A percentile compares a stretch with the other conserved stretches of the same genome.
Evolutionary conservation across 1,139 yeast genomes (phyloP).

Genomic region (Lodderomyces orthopsilosis): DNA sequence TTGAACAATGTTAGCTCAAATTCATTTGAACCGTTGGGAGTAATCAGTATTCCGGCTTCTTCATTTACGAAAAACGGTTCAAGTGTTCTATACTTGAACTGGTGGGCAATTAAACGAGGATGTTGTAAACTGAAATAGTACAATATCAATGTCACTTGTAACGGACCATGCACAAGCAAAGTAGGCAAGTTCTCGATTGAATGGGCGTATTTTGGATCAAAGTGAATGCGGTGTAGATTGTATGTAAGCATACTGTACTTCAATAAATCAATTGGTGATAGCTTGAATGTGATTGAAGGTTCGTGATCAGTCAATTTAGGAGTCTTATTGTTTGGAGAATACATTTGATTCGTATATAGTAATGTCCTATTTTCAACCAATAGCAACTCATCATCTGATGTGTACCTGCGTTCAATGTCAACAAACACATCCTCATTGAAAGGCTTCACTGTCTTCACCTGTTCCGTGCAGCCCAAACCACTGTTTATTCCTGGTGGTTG

Average conservation of each 20-base stretch:
- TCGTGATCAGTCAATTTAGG: not conserved
- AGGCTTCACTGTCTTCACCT: constrained; percentile 31
- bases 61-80: constrained; percentile 32
- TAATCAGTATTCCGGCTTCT: constrained; percentile 9
- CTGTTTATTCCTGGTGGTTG: constrained; percentile 8
- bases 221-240: constrained; percentile 83
- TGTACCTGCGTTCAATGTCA: constrained; percentile 39
- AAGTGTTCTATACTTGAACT: constrained; percentile 48
- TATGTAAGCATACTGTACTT: constrained; percentile 72
- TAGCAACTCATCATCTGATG: constrained; percentile 9
- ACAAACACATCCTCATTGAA: constrained; percentile 42
- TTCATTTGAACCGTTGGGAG: not conserved
- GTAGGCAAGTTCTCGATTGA: constrained; percentile 57
- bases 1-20: constrained; percentile 10
- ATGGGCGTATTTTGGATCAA: constrained; percentile 53
- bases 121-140: constrained; percentile 40
- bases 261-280: constrained; percentile 14
- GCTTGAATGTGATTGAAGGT: not conserved
- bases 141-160: constrained; percentile 58
- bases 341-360: constrained; percentile 34
- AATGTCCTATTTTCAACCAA: constrained; percentile 32
- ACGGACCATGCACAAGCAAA: constrained; percentile 78
- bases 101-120: constrained; percentile 18
- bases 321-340: constrained; percentile 9
- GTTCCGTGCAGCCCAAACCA: constrained; percentile 41